A percentile compares a stretch with the other conserved stretches of the same genome.
phyloP scores from a whole-genome alignment of 495 filamentous ascomycete species.

The Daldinia caldariorum region DNA sequence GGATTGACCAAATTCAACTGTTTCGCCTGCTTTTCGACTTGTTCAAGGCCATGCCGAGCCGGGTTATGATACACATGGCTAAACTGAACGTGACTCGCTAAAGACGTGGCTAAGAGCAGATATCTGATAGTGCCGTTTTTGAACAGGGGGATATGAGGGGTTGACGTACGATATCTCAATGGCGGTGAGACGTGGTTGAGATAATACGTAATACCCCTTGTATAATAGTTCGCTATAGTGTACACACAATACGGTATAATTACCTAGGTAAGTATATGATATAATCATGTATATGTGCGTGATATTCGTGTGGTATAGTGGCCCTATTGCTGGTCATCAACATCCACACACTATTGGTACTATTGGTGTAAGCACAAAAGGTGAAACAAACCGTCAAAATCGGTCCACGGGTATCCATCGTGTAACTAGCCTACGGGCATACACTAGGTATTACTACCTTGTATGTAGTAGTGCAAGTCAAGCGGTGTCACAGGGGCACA shows the following conservation, averaged over 20 bases:
- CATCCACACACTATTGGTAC: not conserved
- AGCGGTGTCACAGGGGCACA: constrained; percentile 34
- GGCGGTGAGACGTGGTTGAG: not conserved
- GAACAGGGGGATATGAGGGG: constrained; percentile 18
- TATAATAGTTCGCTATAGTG: not conserved
- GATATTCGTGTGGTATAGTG: not conserved
- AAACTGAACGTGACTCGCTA: constrained; percentile 16
- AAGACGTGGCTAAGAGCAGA: not conserved
- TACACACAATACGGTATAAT: not conserved
- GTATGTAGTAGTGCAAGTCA: constrained; percentile 2
- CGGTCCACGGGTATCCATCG: constrained; percentile 24
- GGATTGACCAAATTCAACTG: constrained; percentile 34
- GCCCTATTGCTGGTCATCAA: not conserved
- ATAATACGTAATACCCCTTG: not conserved
- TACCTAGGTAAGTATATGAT: too few species aligned
- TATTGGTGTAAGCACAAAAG: constrained; percentile 8
- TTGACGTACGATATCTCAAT: constrained; percentile 1
- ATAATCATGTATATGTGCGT: not conserved
- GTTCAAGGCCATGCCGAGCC: constrained; percentile 16
- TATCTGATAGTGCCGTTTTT: constrained; percentile 11
- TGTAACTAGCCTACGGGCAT: constrained; percentile 13
- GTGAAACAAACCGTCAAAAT: constrained; percentile 41
- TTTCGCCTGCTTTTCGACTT: constrained; percentile 11
- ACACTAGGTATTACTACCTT: too few species aligned
- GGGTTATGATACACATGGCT: constrained; percentile 19